phyloP scores from a whole-genome alignment of 805 yeast species.

The Yamadazyma philogaea region DNA sequence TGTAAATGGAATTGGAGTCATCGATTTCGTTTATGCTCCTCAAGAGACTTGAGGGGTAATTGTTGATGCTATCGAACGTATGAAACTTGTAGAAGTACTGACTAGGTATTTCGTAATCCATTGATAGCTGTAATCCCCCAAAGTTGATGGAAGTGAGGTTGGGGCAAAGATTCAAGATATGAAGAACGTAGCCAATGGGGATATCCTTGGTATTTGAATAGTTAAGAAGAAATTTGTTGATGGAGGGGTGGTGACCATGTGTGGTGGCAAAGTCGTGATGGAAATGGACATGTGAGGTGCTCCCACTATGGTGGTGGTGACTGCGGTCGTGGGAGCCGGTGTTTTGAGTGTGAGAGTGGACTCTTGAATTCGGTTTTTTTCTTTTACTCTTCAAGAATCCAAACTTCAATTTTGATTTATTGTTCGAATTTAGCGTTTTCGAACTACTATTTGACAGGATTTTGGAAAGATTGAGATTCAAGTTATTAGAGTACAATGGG shows the following conservation, averaged over 20 bases:
- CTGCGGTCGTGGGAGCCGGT: neutral
- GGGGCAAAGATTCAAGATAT: constrained; percentile 64
- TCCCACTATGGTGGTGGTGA: neutral
- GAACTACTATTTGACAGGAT: constrained; percentile 14
- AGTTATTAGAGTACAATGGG: constrained; percentile 49
- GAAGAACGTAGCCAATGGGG: constrained; percentile 75
- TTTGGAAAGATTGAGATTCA: constrained; percentile 18
- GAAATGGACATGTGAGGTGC: neutral
- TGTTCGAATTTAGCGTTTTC: constrained; percentile 12
- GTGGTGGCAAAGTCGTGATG: neutral
- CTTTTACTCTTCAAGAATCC: constrained; percentile 9
- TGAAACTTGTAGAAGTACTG: constrained; percentile 34
- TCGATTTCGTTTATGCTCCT: constrained; percentile 12
- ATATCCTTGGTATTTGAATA: constrained; percentile 70
- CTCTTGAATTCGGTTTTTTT: constrained; percentile 7
- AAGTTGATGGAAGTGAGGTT: constrained; percentile 55
- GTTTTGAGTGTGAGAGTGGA: neutral
- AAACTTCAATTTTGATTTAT: constrained; percentile 9
- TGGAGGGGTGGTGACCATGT: constrained; percentile 50
- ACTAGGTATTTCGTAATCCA: constrained; percentile 57
- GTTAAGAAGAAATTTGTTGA: constrained; percentile 57
- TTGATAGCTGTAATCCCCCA: constrained; percentile 59
- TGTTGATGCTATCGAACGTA: constrained; percentile 37
- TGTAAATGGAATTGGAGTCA: constrained; percentile 15
- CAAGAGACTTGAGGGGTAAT: constrained; percentile 31